These are phyloP conservation scores for Ricinus communis DNA, from an alignment of 345 rosid genomes.

Conservation along the genomic window DNA sequence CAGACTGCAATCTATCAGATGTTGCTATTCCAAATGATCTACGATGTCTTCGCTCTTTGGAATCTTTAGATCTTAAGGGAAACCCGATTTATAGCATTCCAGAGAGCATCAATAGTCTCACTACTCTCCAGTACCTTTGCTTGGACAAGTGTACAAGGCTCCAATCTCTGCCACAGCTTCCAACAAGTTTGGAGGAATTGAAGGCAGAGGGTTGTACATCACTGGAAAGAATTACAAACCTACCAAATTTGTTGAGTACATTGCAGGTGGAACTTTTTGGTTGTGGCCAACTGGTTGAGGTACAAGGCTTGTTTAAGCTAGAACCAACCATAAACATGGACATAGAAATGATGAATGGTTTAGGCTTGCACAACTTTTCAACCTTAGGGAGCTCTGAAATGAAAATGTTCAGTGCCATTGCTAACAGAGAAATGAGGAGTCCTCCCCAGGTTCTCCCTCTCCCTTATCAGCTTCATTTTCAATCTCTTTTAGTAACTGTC, in stretches of 20 bases:
- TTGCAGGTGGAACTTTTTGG: slow-evolving; percentile 8
- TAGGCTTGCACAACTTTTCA: background rate
- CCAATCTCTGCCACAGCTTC: slow-evolving; percentile 23
- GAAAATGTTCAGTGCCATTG: slow-evolving; percentile 2
- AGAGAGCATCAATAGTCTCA: slow-evolving; percentile 15
- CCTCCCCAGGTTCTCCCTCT: slow-evolving; percentile 16
- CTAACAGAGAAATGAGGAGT: slow-evolving; percentile 4
- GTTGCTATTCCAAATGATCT: slow-evolving; percentile 12
- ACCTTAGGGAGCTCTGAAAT: background rate
- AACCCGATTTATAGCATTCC: slow-evolving; percentile 20
- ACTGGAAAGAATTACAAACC: slow-evolving; percentile 1
- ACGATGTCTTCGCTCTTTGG: slow-evolving; percentile 14
- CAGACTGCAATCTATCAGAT: slow-evolving; percentile 18
- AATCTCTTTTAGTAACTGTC: no score
- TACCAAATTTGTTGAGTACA: slow-evolving; percentile 8
- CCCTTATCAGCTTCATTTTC: background rate
- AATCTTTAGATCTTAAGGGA: slow-evolving; percentile 18
- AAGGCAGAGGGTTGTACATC: background rate
- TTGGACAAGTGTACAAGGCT: slow-evolving; percentile 14
- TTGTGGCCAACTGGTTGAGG: slow-evolving; percentile 15
- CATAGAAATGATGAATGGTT: background rate
- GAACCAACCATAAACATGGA: background rate
- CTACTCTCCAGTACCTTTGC: slow-evolving; percentile 11
- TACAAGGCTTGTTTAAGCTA: slow-evolving; percentile 12
- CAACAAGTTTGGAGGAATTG: slow-evolving; percentile 13